These are phyloP conservation scores for Acanthamoeba culbertsoni DNA, from an alignment of 208 protist genomes.

Conservation along the genomic window DNA sequence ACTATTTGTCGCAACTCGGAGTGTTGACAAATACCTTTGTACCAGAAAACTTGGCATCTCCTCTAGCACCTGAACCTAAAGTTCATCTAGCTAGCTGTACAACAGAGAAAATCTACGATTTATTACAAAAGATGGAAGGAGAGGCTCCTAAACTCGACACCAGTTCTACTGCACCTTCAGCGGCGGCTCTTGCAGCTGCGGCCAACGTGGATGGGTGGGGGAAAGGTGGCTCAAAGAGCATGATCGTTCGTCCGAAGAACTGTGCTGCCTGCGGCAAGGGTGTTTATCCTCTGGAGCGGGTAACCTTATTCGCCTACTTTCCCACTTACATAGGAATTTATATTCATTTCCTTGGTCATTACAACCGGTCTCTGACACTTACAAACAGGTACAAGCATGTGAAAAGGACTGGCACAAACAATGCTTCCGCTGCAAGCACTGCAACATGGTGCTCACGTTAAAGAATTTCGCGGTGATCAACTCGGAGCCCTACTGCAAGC, in stretches of 20 bases:
- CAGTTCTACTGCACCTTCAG: background rate
- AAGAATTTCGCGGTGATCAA: background rate
- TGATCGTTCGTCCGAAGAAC: background rate
- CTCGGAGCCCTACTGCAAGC: background rate
- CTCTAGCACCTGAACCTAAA: too few species aligned
- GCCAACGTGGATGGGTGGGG: background rate
- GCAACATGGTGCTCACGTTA: background rate
- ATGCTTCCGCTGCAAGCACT: background rate
- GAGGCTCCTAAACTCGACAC: background rate
- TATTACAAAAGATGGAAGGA: background rate
- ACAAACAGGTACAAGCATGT: background rate
- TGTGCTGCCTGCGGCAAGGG: background rate
- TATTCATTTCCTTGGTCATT: too few species aligned
- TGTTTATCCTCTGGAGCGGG: background rate
- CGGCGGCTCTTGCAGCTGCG: background rate
- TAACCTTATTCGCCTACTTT: background rate
- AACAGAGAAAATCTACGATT: too few species aligned
- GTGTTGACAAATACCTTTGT: too few species aligned
- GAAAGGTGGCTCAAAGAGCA: background rate
- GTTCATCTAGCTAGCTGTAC: too few species aligned
- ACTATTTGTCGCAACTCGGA: too few species aligned
- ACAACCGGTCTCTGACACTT: too few species aligned
- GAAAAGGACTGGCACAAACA: conserved; percentile 1
- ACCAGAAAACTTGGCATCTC: too few species aligned
- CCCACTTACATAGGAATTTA: too few species aligned